A percentile compares a stretch with the other conserved stretches of the same genome.
Evolutionary conservation across 2,329 filamentous ascomycete species (phyloP).

Genomic region (Blastomyces emzantsi): DNA sequence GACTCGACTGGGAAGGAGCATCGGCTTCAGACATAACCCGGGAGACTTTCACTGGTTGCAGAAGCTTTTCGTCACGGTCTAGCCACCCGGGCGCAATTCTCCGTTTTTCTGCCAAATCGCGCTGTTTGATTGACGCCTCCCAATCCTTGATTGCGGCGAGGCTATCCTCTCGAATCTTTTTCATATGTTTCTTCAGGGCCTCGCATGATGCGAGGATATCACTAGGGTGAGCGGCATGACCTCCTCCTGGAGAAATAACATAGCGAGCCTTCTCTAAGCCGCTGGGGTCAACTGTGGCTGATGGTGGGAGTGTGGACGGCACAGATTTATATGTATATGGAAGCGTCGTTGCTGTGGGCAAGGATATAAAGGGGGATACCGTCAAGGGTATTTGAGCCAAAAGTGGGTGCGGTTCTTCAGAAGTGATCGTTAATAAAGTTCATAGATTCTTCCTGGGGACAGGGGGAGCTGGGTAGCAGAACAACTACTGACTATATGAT

Average conservation of each 20-base stretch:
- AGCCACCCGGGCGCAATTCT: slow-evolving; percentile 56
- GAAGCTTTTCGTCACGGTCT: slow-evolving; percentile 51
- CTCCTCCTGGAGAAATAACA: slow-evolving; percentile 66
- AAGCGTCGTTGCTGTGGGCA: slow-evolving; percentile 81
- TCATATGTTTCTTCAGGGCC: slow-evolving; percentile 66
- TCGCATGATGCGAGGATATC: slow-evolving; percentile 76
- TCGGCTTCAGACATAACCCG: slow-evolving; percentile 15
- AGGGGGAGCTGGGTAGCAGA: background rate
- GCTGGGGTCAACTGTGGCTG: slow-evolving; percentile 48
- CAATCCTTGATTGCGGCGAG: slow-evolving; percentile 59
- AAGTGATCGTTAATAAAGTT: background rate
- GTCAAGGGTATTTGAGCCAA: slow-evolving; percentile 88
- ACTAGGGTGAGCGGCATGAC: slow-evolving; percentile 75
- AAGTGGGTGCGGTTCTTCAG: slow-evolving; percentile 66
- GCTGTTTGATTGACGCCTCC: slow-evolving; percentile 52
- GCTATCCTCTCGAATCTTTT: slow-evolving; percentile 58
- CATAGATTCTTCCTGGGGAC: slow-evolving; percentile 4
- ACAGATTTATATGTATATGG: slow-evolving; percentile 93
- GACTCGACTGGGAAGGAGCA: slow-evolving; percentile 30
- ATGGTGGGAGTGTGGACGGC: slow-evolving; percentile 73
- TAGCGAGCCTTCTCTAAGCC: slow-evolving; percentile 52
- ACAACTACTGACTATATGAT: slow-evolving; percentile 32
- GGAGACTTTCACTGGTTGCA: slow-evolving; percentile 41
- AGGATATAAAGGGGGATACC: slow-evolving; percentile 85
- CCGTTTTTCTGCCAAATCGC: slow-evolving; percentile 55